Base-by-base conservation (phyloP, 2,329 filamentous ascomycete genomes). In the Lasiodiplodia citricola region DNA sequence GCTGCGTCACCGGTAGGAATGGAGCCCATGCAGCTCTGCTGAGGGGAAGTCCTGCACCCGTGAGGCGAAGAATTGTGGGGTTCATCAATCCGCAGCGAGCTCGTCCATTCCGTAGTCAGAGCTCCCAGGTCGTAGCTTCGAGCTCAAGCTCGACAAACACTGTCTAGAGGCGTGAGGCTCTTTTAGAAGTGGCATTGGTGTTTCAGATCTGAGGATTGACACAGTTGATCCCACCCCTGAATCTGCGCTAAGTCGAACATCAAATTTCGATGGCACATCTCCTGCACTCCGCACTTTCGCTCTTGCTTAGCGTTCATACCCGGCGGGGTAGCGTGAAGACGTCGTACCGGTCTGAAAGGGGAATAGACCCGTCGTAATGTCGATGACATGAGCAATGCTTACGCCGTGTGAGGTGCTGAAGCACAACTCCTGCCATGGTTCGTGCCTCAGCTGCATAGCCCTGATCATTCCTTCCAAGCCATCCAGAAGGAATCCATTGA, bases 41-140 rank as follows among this genome's bases (percentile, higher is more conserved):
- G 55, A 57, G 55, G 55, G 55, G 55, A 57, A 41, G 35, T n/a
- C 18, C 55, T 41, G 35, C 55, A 57, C 18, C 35, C 21, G 31
- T 10, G 55, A 38, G 55, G 55, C 55, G 21, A 57, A 38, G 55
- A 57, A 41, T 38, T 57, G 35, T 57, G 55, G 55, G 55, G 55
- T 23, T 31, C 55, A 57, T 57, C 35, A 38, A 37, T 38, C 35
- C 55, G 55, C 55, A 41, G 55, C 55, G 44, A 47, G n/a, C 44
- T 47, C 44, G 44, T 47, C n/a, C 44, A 47, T 18, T 47, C 44
- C 7, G 44, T 4, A 47, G 44, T 21, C 44, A 47, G 44, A 47
- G 44, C 44, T 47, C 44, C 0, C 8, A 11, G 44, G 44, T n/a
- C 44, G 44, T 10, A 11, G 44, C 21, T 44, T 44, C n/a, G 44